Percentiles rank a stretch among this genome's conserved stretches.
Conservation (phyloP, 306 rosid species). For the Malus orientalis region DNA sequence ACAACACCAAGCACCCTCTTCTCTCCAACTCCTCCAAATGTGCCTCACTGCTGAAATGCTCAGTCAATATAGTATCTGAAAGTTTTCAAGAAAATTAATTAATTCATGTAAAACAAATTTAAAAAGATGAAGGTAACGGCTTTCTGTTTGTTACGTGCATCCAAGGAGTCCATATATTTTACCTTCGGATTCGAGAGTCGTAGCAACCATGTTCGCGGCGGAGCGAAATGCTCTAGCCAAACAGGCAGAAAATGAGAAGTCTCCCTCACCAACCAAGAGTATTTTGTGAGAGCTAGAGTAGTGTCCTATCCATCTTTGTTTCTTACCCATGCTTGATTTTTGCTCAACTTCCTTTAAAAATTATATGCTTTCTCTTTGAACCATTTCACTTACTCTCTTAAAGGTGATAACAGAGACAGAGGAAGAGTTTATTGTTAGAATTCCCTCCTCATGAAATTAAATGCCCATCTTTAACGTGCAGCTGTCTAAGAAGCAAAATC, state of each 20-base stretch:
- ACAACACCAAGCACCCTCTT: conserved; percentile 9
- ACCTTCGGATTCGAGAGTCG: conserved; percentile 17
- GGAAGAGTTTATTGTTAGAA: too few species aligned
- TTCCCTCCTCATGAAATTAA: too few species aligned
- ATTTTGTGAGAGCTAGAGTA: conserved; percentile 19
- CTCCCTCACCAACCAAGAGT: conserved; percentile 26
- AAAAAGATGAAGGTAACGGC: not conserved
- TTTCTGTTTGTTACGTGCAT: not conserved
- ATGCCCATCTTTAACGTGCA: too few species aligned
- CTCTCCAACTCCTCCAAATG: conserved; percentile 7
- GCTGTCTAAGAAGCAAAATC: too few species aligned
- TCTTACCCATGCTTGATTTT: not conserved
- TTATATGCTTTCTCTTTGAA: not conserved
- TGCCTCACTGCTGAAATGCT: not conserved
- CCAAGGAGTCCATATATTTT: not conserved
- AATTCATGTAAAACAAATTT: not conserved
- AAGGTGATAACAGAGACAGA: too few species aligned
- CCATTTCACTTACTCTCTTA: too few species aligned
- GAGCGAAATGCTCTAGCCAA: conserved; percentile 15
- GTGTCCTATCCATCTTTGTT: conserved; percentile 4
- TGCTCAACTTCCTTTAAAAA: not conserved
- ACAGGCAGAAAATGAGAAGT: conserved; percentile 27
- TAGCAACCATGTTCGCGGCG: conserved; percentile 21
- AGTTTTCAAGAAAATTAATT: not conserved
- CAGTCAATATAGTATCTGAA: not conserved